phyloP scores from a whole-genome alignment of 2,329 filamentous ascomycete species.

The Paraphaeosphaeria minitans region DNA sequence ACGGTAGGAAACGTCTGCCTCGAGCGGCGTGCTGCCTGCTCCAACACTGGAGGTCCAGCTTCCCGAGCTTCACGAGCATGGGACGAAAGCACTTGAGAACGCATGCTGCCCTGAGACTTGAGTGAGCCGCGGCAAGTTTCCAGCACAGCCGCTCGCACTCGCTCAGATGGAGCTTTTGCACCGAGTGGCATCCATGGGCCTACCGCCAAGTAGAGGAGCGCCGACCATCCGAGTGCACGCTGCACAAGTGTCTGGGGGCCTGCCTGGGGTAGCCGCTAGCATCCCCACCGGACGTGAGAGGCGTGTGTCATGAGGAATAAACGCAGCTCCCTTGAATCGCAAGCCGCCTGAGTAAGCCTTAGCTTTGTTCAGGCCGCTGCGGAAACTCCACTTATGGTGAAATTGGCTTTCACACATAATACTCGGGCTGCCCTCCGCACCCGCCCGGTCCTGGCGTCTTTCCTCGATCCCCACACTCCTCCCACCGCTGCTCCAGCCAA shows the following conservation, averaged over 20 bases:
- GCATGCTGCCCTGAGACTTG: conserved; percentile 12
- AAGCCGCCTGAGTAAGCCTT: conserved; percentile 31
- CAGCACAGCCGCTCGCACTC: conserved; percentile 1
- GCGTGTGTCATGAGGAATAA: conserved; percentile 44
- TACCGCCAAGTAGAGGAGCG: conserved; percentile 33
- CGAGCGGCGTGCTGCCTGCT: not conserved
- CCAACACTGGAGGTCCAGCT: not conserved
- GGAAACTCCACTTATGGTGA: conserved; percentile 40
- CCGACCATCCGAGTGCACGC: conserved; percentile 34
- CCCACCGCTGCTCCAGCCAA: conserved; percentile 19
- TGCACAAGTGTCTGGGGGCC: conserved; percentile 27
- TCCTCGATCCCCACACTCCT: conserved; percentile 21
- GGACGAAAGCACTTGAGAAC: not conserved
- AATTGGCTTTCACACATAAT: conserved; percentile 41
- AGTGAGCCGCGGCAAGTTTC: conserved; percentile 30
- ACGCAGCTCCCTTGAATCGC: conserved; percentile 36
- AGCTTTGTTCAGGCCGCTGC: conserved; percentile 32
- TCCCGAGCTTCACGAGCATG: not conserved
- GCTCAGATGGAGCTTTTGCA: conserved; percentile 12
- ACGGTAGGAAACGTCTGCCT: not conserved
- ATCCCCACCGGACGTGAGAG: conserved; percentile 39
- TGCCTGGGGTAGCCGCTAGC: conserved; percentile 44
- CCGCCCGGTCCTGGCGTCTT: conserved; percentile 23
- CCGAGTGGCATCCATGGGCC: conserved; percentile 23
- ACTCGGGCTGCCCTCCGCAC: conserved; percentile 28